These are phyloP conservation scores for Exophiala alcalophila DNA, from an alignment of 2,329 filamentous ascomycete species.

Conservation along the genomic window DNA sequence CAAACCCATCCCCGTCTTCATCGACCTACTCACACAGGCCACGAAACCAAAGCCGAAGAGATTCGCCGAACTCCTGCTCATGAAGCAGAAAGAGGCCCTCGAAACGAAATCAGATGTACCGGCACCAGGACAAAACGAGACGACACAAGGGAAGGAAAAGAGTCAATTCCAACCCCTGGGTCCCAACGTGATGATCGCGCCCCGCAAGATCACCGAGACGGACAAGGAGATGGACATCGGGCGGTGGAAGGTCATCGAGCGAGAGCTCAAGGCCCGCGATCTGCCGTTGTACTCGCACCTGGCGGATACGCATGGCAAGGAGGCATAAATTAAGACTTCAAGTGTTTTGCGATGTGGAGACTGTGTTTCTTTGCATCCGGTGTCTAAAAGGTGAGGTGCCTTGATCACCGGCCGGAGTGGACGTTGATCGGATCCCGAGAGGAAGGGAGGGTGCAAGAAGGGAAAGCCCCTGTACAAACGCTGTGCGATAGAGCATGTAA, in stretches of 20 bases:
- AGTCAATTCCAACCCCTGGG: slow-evolving; percentile 11
- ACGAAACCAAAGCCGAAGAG: slow-evolving; percentile 55
- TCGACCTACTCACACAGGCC: slow-evolving; percentile 32
- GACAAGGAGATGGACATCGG: slow-evolving; percentile 70
- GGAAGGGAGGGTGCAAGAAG: too few species aligned
- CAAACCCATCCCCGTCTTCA: slow-evolving; percentile 52
- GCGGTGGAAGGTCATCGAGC: slow-evolving; percentile 74
- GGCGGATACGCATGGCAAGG: too few species aligned
- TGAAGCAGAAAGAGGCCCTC: slow-evolving; percentile 10
- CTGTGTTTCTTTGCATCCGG: too few species aligned
- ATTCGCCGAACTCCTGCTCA: slow-evolving; percentile 16
- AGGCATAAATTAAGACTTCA: too few species aligned
- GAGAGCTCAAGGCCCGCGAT: slow-evolving; percentile 62
- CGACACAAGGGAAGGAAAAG: slow-evolving; percentile 3
- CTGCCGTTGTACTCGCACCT: slow-evolving; percentile 55
- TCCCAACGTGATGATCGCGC: slow-evolving; percentile 66
- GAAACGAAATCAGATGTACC: background rate
- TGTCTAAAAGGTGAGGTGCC: too few species aligned
- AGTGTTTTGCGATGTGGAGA: too few species aligned
- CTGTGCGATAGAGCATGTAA: too few species aligned
- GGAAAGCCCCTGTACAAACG: too few species aligned
- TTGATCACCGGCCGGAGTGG: too few species aligned
- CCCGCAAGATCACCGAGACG: slow-evolving; percentile 64
- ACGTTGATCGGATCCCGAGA: too few species aligned
- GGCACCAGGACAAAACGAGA: background rate